Evolutionary conservation across 495 filamentous ascomycete genomes (phyloP), one percentile per base, ranked within the genome.

Genomic region (Annulohypoxylon maeteangense): DNA sequence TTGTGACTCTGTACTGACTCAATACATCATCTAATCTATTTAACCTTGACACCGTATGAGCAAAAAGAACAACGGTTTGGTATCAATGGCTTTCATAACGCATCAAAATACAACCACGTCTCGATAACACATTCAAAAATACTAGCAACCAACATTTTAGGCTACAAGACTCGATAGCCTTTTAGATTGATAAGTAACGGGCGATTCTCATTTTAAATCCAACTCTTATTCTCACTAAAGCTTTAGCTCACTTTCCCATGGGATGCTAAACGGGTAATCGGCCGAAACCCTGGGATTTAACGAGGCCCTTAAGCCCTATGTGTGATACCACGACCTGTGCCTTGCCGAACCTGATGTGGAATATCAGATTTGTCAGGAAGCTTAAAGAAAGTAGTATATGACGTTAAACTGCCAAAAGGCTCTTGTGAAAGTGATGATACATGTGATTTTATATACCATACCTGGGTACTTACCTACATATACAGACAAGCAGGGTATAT

Each of bases 1-100:
- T 67, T 60, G 69, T 67, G 69, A 72, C 47, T 40, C 61, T 42
- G 40, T 23, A 40, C 38, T 60, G 48, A 60, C 60, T 70, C 47
- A 55, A 62, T 31, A 40, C 53, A 40, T 40, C 32, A 57, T 59
- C 54, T 48, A 48, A 25, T 48, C 18, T 48, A 23, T 11, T 11
- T 2, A 11, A 25, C 23, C 47, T 65, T 60, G 47, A 61, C 56
- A 65, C 67, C 10, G 53, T 67, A 72, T n/a, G 32, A 67, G 22
- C 44, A 61, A 68, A 62, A 29, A 12, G 23, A 38, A 10, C 25
- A 16, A 38, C 23, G 14, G 31, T 20, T 67, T 14, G 16, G 31
- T 65, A 54, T 68, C 47, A 29, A 68, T 36, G 63, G 64, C 31
- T 47, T 34, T 40, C 38, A 54, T 25, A 44, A 29, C 44, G 38